Evolutionary conservation across 78 protist species (phyloP), one percentile per base, ranked within the genome.

Genomic region (Cavenderia fasciculata): DNA sequence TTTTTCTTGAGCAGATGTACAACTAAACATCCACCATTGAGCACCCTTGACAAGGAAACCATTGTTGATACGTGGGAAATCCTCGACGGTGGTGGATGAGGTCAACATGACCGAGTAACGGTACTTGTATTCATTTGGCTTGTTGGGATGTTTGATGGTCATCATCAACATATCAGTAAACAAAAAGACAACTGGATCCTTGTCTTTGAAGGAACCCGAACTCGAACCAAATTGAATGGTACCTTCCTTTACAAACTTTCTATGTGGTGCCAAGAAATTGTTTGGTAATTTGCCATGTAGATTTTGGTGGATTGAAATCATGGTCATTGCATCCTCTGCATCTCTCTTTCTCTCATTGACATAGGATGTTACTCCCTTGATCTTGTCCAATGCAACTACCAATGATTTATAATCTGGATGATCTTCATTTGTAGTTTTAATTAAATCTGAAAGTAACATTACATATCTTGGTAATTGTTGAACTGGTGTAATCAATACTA

Each of bases 391-490:
- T 0, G 86, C 76, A 23, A 61, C 86, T 18, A 31, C 56, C 25
- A 87, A 29, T 46, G 75, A 43, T 49, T 72, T 74, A 57, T 51
- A 63, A 52, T 87, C 93, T 44, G 93, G 93, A 65, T 87, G 93
- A 25, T 74, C 84, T 1, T 87, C 93, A n/a, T 61, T 63, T 52
- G 93, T 87, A 11, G 73, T 68, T 40, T 79, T 77, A 33, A 87
- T 74, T 33, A 87, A 34, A 51, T 87, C 93, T 29, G 73, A 40
- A 27, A 87, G 34, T 16, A 87, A 49, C 84, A 87, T 72, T 19
- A 77, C 66, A 19, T 87, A 87, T 44, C 93, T 41, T 46, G 93
- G 93, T 34, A 87, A 47, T 25, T 77, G 93, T 70, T 87, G 86
- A 11, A 82, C 78, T 23, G 90, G 90, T 19, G 73, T 82, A 33